A percentile compares a stretch with the other conserved stretches of the same genome.
These are phyloP conservation scores for Alternaria ethzedia DNA, from an alignment of 2,329 filamentous ascomycete genomes.

Conservation along the genomic window DNA sequence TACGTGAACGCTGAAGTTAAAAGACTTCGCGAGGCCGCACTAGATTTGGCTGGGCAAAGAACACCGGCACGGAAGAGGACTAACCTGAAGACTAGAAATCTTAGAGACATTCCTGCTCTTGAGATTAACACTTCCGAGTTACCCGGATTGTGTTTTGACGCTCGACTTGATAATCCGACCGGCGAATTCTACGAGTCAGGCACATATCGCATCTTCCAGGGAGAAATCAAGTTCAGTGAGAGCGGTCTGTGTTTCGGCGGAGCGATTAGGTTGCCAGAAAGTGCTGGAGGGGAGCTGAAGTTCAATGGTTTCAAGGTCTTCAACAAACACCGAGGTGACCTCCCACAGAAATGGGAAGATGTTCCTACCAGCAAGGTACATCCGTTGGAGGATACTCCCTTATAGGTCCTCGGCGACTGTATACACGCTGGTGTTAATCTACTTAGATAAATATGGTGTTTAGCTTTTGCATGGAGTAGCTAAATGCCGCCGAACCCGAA, in stretches of 20 bases:
- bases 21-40: not conserved
- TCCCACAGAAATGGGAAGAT: not conserved
- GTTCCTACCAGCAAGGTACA: not conserved
- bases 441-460: not conserved
- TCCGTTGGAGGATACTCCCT: not conserved
- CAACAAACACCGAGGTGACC: not conserved
- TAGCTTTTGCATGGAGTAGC: not conserved
- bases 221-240: no score
- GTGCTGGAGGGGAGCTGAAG: accelerated
- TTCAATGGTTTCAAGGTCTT: not conserved
- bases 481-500: not conserved
- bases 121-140: not conserved
- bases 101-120: not conserved
- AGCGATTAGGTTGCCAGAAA: not conserved
- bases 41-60: not conserved
- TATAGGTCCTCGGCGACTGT: not conserved
- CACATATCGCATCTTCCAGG: not conserved
- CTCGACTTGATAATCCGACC: not conserved
- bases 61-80: accelerated
- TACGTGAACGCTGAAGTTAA: not conserved
- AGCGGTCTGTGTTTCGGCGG: not conserved
- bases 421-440: not conserved
- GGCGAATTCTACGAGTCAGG: not conserved
- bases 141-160: accelerated
- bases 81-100: not conserved